phyloP scores from a whole-genome alignment of 1,139 yeast species.

The Blastobotrys apis region DNA sequence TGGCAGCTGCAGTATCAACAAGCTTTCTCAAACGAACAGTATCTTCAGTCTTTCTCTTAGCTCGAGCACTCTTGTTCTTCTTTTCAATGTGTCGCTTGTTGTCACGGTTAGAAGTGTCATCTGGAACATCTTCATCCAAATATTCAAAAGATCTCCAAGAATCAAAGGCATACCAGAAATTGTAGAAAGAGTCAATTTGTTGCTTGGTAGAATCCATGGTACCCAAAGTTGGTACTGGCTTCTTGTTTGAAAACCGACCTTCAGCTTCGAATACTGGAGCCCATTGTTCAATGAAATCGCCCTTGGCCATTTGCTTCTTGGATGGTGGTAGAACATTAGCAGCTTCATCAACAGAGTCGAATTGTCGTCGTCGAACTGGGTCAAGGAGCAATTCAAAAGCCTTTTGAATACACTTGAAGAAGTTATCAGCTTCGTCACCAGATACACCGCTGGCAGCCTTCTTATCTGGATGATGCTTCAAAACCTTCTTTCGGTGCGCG shows the following conservation, averaged over 20 bases:
- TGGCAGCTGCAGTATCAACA: slow-evolving; percentile 80
- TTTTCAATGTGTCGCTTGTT: slow-evolving; percentile 98
- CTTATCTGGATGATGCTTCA: slow-evolving; percentile 98
- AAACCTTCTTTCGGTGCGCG: slow-evolving; percentile 95
- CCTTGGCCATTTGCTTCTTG: slow-evolving; percentile 43
- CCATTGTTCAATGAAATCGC: slow-evolving; percentile 87
- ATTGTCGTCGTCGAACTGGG: slow-evolving; percentile 82
- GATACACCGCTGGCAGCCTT: slow-evolving; percentile 85
- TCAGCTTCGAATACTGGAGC: slow-evolving; percentile 88
- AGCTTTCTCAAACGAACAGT: slow-evolving; percentile 82
- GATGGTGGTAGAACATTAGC: slow-evolving; percentile 83
- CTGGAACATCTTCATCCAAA: slow-evolving; percentile 98
- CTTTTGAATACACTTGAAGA: slow-evolving; percentile 96
- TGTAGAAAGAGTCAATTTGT: slow-evolving; percentile 85
- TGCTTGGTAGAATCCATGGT: slow-evolving; percentile 60
- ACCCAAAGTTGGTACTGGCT: slow-evolving; percentile 86
- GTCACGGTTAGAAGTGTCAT: slow-evolving; percentile 98
- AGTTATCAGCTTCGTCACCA: slow-evolving; percentile 95
- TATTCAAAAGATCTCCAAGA: slow-evolving; percentile 99
- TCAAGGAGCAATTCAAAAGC: slow-evolving; percentile 90
- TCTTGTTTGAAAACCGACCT: slow-evolving; percentile 84
- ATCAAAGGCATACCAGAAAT: slow-evolving; percentile 91
- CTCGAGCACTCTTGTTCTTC: slow-evolving; percentile 94
- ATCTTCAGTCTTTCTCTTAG: slow-evolving; percentile 97
- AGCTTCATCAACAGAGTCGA: slow-evolving; percentile 86